Evolutionary conservation across 805 yeast genomes (phyloP), one percentile per base, ranked within the genome.

Genomic region (Lipomyces yamanashiensis): DNA sequence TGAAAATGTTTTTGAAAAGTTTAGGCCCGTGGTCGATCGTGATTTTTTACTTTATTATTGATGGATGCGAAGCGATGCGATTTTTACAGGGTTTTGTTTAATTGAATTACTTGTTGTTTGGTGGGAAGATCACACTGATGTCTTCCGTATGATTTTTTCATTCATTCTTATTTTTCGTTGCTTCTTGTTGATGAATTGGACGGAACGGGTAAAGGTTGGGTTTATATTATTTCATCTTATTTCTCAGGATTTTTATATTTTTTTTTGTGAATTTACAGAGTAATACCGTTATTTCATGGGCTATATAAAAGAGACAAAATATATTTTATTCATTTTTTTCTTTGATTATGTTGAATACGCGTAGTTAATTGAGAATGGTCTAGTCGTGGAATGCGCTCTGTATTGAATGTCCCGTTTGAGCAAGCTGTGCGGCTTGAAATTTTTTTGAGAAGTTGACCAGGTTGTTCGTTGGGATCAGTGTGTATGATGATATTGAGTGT

Each of bases 201-300:
- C 47, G 47, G 19, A 43, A 43, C 17, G 47, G 47, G 47, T 43
- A 43, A 15, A 43, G 47, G 47, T n/a, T 43, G 47, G 47, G 47
- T 43, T 43, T n/a, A 8, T n/a, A n/a, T 43, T 43, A 39, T 12
- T 12, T 12, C 3, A 12, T 39, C 7, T 39, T 7, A 39, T 39
- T 39, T 12, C n/a, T 12, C 41, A 39, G n/a, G 28, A 28, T 5
- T 28, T 28, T 5, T 39, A 39, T 39, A 39, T 6, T 39, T 39
- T 39, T 37, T 39, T 39, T 39, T 39, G 41, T 39, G 13, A 12
- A 12, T 39, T 39, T 39, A 39, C 28, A n/a, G 28, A 45, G 19
- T 10, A 23, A 15, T 48, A 44, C 49, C 17, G 17, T n/a, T 44
- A 7, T n/a, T 39, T 17, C 8, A 44, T 44, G 49, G 49, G 28